Conservation (phyloP, 176 grass and related monocot species). For the Leersia perrieri region DNA sequence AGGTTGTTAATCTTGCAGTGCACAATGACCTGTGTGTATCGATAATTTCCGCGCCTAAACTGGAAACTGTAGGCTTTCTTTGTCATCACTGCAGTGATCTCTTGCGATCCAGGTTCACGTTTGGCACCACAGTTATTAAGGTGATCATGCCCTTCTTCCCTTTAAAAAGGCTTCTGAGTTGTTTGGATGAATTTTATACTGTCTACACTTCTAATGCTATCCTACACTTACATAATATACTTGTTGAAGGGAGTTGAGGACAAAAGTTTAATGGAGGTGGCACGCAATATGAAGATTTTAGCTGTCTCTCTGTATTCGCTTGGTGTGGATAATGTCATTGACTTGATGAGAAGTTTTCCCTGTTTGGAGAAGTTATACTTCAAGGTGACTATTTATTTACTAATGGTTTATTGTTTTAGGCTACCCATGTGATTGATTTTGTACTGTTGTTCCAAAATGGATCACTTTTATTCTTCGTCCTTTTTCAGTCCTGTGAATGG, state of each 20-base stretch:
- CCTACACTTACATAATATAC: background rate
- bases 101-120: background rate
- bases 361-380: conserved; percentile 19
- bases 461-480: background rate
- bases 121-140: conserved; percentile 7
- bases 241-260: background rate
- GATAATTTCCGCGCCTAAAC: background rate
- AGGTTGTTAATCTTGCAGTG: background rate
- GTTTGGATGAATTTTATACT: background rate
- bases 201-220: background rate
- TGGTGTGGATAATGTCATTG: background rate
- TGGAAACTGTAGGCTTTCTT: background rate
- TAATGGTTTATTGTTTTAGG: background rate
- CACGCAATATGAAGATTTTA: background rate
- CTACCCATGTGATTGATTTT: no score
- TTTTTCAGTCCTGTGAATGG: background rate
- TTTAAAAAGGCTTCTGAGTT: background rate
- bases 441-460: background rate
- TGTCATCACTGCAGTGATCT: background rate
- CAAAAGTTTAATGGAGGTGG: background rate
- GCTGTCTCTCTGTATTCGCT: background rate
- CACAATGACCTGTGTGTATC: background rate
- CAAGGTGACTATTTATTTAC: background rate
- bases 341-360: conserved; percentile 10
- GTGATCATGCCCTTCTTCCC: background rate